These are phyloP conservation scores for Serpula lacrymans DNA, from an alignment of 768 basidiomycete species.

Conservation along the genomic window DNA sequence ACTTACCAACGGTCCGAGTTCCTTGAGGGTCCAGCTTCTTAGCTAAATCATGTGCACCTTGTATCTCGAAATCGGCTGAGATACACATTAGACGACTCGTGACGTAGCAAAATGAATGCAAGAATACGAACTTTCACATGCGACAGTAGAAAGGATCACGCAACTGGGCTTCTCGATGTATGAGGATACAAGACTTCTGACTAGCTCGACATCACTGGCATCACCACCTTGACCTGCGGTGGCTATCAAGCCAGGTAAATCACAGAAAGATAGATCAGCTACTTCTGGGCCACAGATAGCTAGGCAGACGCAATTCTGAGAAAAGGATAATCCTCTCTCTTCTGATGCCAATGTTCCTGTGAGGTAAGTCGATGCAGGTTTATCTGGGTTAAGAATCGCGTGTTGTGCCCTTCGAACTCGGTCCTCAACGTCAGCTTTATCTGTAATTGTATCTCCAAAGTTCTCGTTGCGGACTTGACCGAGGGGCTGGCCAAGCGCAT, in stretches of 20 bases:
- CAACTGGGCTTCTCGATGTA: constrained; percentile 69
- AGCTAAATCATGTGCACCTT: constrained; percentile 67
- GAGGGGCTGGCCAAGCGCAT: constrained; percentile 34
- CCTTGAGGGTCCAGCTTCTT: constrained; percentile 60
- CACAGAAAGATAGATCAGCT: constrained; percentile 62
- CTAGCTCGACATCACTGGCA: constrained; percentile 55
- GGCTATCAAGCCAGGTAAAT: constrained; percentile 63
- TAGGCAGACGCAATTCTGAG: constrained; percentile 53
- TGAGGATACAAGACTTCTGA: constrained; percentile 52
- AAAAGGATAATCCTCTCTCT: constrained; percentile 37
- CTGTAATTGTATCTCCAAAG: constrained; percentile 48
- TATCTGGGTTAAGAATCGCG: constrained; percentile 60
- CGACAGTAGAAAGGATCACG: constrained; percentile 64
- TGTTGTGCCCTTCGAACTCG: constrained; percentile 62
- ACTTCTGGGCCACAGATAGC: constrained; percentile 58
- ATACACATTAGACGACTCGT: neutral
- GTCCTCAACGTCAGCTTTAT: constrained; percentile 57
- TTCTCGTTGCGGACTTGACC: constrained; percentile 32
- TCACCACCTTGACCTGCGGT: constrained; percentile 49
- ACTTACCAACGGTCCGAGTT: constrained; percentile 64
- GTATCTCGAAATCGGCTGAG: constrained; percentile 77
- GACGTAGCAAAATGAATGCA: neutral
- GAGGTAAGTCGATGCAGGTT: too few relatives aligned
- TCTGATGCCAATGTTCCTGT: constrained; percentile 15
- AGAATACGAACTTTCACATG: constrained; percentile 32